Conservation (phyloP, 2,329 filamentous ascomycete genomes). For the Arthrinium phaeospermum region DNA sequence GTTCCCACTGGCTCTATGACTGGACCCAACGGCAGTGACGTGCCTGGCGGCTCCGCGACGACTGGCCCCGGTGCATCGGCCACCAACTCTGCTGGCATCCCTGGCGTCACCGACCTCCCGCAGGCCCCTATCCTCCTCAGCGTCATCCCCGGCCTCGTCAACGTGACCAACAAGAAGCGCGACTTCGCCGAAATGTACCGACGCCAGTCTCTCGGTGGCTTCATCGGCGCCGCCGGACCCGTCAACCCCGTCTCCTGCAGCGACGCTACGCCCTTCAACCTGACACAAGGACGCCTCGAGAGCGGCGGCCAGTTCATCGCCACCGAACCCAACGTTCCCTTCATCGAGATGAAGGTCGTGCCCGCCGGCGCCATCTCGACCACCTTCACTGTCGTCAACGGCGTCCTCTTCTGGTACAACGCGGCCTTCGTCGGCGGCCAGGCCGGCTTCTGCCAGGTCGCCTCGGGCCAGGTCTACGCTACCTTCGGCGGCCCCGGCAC, state of each 20-base stretch:
- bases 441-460: slow-evolving; percentile 35
- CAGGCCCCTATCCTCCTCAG: slow-evolving; percentile 27
- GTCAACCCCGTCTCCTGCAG: slow-evolving; percentile 31
- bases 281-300: slow-evolving; percentile 30
- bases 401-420: slow-evolving; percentile 36
- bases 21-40: background rate
- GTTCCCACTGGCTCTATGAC: background rate
- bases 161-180: slow-evolving; percentile 22
- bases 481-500: slow-evolving; percentile 26
- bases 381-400: slow-evolving; percentile 29
- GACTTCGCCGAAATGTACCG: slow-evolving; percentile 17
- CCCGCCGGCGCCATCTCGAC: slow-evolving; percentile 23
- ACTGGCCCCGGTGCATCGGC: slow-evolving; percentile 11
- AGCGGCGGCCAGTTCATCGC: slow-evolving; percentile 28
- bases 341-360: slow-evolving; percentile 25
- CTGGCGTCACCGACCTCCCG: slow-evolving; percentile 29
- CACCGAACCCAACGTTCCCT: slow-evolving; percentile 27
- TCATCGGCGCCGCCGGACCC: slow-evolving; percentile 32
- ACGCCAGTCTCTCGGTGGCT: slow-evolving; percentile 23
- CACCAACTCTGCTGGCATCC: slow-evolving; percentile 21
- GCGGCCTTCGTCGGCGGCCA: slow-evolving; percentile 30
- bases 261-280: slow-evolving; percentile 31
- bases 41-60: background rate
- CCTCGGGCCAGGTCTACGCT: slow-evolving; percentile 29
- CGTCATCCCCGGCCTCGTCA: slow-evolving; percentile 24